Base-by-base conservation (phyloP, 139 green algal genomes). In the Diplosphaera chodatii region DNA sequence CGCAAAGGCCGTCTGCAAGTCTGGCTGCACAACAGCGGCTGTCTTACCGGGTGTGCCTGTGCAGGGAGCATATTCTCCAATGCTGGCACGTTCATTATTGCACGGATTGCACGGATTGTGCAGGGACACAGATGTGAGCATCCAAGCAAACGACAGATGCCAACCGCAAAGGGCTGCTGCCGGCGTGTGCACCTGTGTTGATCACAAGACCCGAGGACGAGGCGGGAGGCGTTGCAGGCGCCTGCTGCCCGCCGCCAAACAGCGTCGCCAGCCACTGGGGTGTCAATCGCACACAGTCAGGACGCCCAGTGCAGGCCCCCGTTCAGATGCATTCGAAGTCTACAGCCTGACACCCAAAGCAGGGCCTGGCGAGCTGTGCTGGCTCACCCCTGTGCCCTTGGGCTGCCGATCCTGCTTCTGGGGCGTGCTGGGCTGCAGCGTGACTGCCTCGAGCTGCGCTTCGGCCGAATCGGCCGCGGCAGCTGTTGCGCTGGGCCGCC, bases 321-420 rank as follows among this genome's bases (percentile, higher is more conserved):
- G n/a, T n/a, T n/a, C n/a, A n/a, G n/a, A n/a, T n/a, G n/a, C n/a
- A n/a, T n/a, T n/a, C n/a, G n/a, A n/a, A n/a, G n/a, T n/a, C n/a
- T n/a, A n/a, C n/a, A n/a, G n/a, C n/a, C n/a, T n/a, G n/a, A n/a
- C n/a, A n/a, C n/a, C n/a, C n/a, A n/a, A n/a, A n/a, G n/a, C n/a
- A n/a, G n/a, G n/a, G n/a, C n/a, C n/a, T n/a, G n/a, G n/a, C n/a
- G n/a, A n/a, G n/a, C n/a, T n/a, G n/a, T n/a, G n/a, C 41, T 40
- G 55, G 21, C 63, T 37, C 64, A 22, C 64, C 70, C 66, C 63
- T 71, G 71, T 31, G 48, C 48, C 25, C 48, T 70, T 37, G 48
- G 22, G 6, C 66, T 33, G 64, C 64, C 70, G 40, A 6, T 28
- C 16, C 37, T 8, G 48, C 25, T 10, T 18, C 48, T 10, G 48